Conservation (phyloP, 73 alveolate genomes). For the Symbiodinium pilosum region DNA sequence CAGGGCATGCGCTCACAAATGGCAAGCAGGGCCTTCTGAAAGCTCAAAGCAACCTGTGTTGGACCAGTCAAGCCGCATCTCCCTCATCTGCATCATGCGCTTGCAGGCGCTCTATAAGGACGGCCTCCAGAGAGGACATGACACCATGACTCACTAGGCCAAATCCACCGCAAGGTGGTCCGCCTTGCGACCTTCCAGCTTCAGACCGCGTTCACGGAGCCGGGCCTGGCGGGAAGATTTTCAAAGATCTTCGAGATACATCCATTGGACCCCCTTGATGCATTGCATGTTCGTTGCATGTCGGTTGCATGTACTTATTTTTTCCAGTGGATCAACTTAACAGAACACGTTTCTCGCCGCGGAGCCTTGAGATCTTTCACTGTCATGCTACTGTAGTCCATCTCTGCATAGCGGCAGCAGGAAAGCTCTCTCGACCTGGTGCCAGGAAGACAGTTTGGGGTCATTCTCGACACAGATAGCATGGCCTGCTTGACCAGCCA, state of each 20-base stretch:
- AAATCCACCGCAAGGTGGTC: too few species aligned
- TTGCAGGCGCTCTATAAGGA: slow-evolving; percentile 46
- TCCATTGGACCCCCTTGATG: too few species aligned
- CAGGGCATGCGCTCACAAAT: too few species aligned
- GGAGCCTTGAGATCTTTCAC: neutral
- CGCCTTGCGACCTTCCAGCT: slow-evolving; percentile 7
- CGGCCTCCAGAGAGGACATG: neutral
- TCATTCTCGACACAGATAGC: neutral
- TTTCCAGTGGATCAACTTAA: too few species aligned
- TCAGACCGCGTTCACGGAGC: neutral
- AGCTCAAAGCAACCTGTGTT: neutral
- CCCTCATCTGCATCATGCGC: slow-evolving; percentile 43
- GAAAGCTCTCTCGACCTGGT: neutral
- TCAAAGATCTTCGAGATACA: too few species aligned
- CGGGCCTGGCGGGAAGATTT: neutral
- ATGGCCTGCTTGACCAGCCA: too few species aligned
- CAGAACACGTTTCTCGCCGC: too few species aligned
- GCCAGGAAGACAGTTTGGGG: neutral
- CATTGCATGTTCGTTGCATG: too few species aligned
- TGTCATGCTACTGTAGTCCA: neutral
- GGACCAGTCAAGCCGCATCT: neutral
- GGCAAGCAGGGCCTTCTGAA: too few species aligned
- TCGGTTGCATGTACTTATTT: too few species aligned
- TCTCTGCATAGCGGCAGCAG: neutral
- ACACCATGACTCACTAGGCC: neutral